Evolutionary conservation across 2,329 filamentous ascomycete species (phyloP).

Genomic region (Colletotrichum lupini): DNA sequence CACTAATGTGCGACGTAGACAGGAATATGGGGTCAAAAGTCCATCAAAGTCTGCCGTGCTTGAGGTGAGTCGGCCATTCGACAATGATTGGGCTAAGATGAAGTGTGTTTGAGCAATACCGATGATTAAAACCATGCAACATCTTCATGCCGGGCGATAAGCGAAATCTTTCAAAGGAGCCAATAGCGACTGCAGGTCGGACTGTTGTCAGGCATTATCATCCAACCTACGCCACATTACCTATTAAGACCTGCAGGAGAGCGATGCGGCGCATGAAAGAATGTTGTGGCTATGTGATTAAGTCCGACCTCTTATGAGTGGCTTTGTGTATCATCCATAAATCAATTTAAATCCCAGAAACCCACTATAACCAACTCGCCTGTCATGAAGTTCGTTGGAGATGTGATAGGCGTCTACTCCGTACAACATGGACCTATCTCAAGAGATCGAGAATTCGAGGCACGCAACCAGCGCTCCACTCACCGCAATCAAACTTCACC

Average conservation of each 20-base stretch:
- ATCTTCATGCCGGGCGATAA: slow-evolving; percentile 24
- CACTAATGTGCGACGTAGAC: not conserved
- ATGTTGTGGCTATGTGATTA: not conserved
- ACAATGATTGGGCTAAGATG: not conserved
- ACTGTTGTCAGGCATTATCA: not conserved
- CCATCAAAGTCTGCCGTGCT: not conserved
- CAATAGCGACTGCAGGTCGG: slow-evolving; percentile 23
- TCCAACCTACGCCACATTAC: not conserved
- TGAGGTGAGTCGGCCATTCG: not conserved
- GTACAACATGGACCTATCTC: too few relatives aligned
- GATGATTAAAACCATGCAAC: slow-evolving; percentile 20
- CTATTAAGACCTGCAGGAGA: not conserved
- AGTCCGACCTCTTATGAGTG: not conserved
- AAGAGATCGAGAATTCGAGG: too few relatives aligned
- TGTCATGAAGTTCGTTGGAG: too few relatives aligned
- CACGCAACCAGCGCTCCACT: too few relatives aligned
- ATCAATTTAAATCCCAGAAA: not conserved
- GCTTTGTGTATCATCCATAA: not conserved
- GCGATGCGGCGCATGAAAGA: not conserved
- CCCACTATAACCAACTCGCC: too few relatives aligned
- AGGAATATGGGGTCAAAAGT: not conserved
- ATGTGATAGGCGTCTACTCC: too few relatives aligned
- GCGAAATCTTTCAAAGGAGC: slow-evolving; percentile 6
- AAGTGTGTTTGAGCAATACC: slow-evolving; percentile 12
- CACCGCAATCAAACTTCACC: too few relatives aligned